Percentiles rank a stretch among this genome's conserved stretches.
These are phyloP conservation scores for Eutrema yunnanense DNA, from an alignment of 345 rosid species.

Conservation along the genomic window DNA sequence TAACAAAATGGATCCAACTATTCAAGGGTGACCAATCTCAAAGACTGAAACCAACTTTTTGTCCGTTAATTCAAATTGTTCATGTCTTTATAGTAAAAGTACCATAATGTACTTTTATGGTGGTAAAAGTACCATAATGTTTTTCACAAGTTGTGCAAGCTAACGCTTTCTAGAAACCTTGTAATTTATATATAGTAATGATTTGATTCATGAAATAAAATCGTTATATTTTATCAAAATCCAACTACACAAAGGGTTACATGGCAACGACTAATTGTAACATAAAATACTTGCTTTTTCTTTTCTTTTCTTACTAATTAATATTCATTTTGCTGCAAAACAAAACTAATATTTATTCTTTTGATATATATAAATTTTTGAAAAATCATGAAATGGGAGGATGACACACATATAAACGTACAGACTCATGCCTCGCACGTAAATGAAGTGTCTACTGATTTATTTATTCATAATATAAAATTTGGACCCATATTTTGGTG, in stretches of 20 bases:
- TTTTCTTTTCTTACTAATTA: not conserved
- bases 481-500: slow-evolving; percentile 13
- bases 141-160: not conserved
- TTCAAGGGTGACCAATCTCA: not conserved
- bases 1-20: not conserved
- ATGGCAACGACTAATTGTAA: slow-evolving; percentile 19
- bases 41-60: not conserved
- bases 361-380: not conserved
- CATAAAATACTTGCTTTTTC: not conserved
- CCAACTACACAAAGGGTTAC: slow-evolving; percentile 1
- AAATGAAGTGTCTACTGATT: slow-evolving; percentile 12
- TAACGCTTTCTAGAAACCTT: not conserved
- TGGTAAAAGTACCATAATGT: slow-evolving; percentile 4
- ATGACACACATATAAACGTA: slow-evolving; percentile 12
- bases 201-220: not conserved
- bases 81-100: slow-evolving; percentile 1
- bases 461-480: not conserved
- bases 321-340: not conserved
- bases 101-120: not conserved
- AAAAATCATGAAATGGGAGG: not conserved
- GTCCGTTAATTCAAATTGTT: not conserved
- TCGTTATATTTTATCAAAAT: not conserved
- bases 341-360: not conserved
- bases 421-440: slow-evolving; percentile 25
- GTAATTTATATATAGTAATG: not conserved